Conservation (phyloP, 2,329 filamentous ascomycete species). For the Talaromyces verruculosus region DNA sequence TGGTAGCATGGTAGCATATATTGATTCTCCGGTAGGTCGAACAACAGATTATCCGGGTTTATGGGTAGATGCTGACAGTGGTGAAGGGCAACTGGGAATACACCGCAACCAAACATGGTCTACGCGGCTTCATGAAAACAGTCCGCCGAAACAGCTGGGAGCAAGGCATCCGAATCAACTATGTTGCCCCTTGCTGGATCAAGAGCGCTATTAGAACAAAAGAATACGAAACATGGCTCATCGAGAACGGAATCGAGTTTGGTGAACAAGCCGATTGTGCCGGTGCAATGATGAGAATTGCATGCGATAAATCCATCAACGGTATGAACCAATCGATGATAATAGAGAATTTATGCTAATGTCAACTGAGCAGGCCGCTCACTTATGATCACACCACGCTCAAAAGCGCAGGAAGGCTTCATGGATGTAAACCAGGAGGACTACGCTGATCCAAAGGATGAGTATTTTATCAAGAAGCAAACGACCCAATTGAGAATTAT, state of each 20-base stretch:
- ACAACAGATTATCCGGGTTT: not conserved
- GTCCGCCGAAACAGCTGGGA: constrained; percentile 41
- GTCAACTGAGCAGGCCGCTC: constrained; percentile 31
- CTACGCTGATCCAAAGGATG: constrained; percentile 34
- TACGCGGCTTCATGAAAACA: constrained; percentile 47
- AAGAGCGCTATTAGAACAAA: constrained; percentile 18
- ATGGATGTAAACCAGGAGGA: constrained; percentile 45
- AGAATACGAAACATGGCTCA: constrained; percentile 5
- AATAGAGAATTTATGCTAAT: not conserved
- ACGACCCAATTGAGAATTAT: constrained; percentile 45
- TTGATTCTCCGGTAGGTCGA: not conserved
- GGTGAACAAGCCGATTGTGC: constrained; percentile 9
- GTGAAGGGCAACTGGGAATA: constrained; percentile 40
- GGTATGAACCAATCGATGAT: constrained; percentile 24
- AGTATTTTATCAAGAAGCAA: constrained; percentile 42
- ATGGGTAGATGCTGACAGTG: not conserved
- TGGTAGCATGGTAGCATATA: not conserved
- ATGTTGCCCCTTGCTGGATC: constrained; percentile 49
- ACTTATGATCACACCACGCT: constrained; percentile 44
- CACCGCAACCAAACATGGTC: constrained; percentile 48
- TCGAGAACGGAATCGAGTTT: constrained; percentile 5
- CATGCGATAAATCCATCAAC: constrained; percentile 36
- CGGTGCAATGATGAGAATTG: constrained; percentile 27
- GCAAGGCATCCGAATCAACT: constrained; percentile 50
- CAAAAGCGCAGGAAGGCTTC: constrained; percentile 42